Evolutionary conservation across 805 yeast genomes (phyloP), one percentile per base, ranked within the genome.

Genomic region (Ogataea siamensis): DNA sequence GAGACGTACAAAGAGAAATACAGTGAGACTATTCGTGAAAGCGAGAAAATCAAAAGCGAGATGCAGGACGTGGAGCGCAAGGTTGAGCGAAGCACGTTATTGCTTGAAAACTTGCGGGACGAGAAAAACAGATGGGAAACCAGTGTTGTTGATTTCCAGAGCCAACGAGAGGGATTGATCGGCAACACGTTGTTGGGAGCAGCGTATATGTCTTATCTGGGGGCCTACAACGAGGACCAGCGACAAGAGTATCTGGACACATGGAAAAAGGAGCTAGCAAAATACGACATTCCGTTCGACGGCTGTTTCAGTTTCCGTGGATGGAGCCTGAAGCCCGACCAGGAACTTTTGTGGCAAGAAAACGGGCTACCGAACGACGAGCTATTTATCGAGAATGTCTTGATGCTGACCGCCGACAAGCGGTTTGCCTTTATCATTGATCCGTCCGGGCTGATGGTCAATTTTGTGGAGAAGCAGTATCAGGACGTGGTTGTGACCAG

Each of bases 111-210:
- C 47, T 66, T 89, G 44, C 71, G 81, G 0, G 58, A 60, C 1
- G 98, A 89, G 56, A 73, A 83, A 46, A 58, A 65, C 4, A 70
- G 97, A 53, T 89, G 98, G 98, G 61, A 71, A n/a, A 52, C 46
- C 1, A 75, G 78, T 26, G 71, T 79, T n/a, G 55, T 62, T 7
- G 66, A 66, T 14, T 87, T 80, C 53, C 67, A 66, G 10, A 39
- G 51, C 1, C 68, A 69, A 30, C 64, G 74, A 21, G 64, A 65
- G 11, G 55, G 63, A 13, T 49, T 87, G 3, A 64, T 78, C 17
- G 96, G 96, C 0, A 75, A 83, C 53, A 62, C 83, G 1, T 43
- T 88, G 3, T 44, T 91, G 4, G 69, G 77, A 0, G 75, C 96
- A 0, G 78, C 86, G 0, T 74, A 73, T 43, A 42, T 74, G 13